Evolutionary conservation across 495 filamentous ascomycete genomes (phyloP), one percentile per base, ranked within the genome.

Genomic region (Astrocystis sublimbata): DNA sequence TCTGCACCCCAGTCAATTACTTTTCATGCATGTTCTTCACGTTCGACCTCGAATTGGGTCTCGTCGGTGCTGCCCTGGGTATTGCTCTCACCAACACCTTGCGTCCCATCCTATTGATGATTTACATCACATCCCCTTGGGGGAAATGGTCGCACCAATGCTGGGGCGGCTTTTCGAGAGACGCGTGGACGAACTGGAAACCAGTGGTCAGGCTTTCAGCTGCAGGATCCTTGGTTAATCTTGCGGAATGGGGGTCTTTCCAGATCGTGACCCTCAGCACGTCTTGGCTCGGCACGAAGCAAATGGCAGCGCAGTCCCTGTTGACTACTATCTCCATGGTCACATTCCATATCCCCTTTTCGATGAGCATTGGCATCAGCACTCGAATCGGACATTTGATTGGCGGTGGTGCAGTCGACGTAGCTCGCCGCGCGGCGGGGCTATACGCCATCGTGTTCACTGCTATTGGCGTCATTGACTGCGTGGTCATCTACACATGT

Each of bases 1-100:
- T 92, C 58, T 89, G 86, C 58, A 86, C 89, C 3, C 89, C 89
- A 5, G 68, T 90, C 41, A 92, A 91, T 70, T 87, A 83, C 0
- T 78, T 91, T 17, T 75, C 90, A 76, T 89, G 90, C 67, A 91
- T 86, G 83, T 73, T 88, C 35, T 87, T 92, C 61, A 88, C 90
- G 28, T 91, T 88, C 85, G 65, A 74, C 56, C 68, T 85, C 17
- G 59, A 74, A 15, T 78, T 76, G 79, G 84, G 84, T n/a, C 84
- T 85, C 70, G 71, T 85, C 47, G 84, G 84, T n/a, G 84, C 83
- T 4, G 83, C 84, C 0, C 76, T 85, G 23, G 81, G 82, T 31
- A 79, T 83, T 21, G 77, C 77, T n/a, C 70, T 84, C 15, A 79
- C 80, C 23, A 76, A 85, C 41, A 81, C 70, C 50, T 73, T 84